Percentiles rank a stretch among this genome's conserved stretches.
These are phyloP conservation scores for Wallacemonas rigidus DNA, from an alignment of 208 protist species.

Conservation along the genomic window DNA sequence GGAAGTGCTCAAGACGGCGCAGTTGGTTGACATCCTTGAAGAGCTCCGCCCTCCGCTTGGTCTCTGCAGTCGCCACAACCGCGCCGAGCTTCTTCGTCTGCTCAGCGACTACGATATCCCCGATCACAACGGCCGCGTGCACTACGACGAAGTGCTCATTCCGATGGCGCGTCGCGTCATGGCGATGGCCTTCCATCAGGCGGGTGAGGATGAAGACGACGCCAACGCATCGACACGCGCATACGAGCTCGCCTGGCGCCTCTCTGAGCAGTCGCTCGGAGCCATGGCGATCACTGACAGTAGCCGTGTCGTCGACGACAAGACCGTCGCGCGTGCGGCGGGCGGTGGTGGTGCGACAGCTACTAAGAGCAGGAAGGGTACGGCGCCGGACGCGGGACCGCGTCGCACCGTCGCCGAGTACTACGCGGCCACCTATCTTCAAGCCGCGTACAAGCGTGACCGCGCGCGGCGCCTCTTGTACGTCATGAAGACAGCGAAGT, in stretches of 20 bases:
- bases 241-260: conserved; percentile 75
- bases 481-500: conserved; percentile 49
- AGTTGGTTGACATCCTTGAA: conserved; percentile 77
- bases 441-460: conserved; percentile 84
- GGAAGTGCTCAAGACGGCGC: conserved; percentile 53
- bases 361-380: too few species aligned
- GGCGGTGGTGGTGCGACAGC: too few species aligned
- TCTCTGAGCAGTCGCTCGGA: conserved; percentile 64
- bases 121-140: conserved; percentile 73
- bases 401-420: conserved; percentile 66
- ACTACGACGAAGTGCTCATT: conserved; percentile 88
- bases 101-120: conserved; percentile 91
- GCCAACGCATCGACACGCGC: conserved; percentile 31
- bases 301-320: too few species aligned
- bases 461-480: conserved; percentile 60
- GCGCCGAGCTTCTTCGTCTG: conserved; percentile 74
- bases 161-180: conserved; percentile 84
- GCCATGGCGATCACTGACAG: conserved; percentile 22
- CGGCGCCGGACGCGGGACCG: not conserved
- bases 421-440: conserved; percentile 82
- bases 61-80: conserved; percentile 63
- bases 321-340: too few species aligned
- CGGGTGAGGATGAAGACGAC: conserved; percentile 29
- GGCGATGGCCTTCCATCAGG: conserved; percentile 75
- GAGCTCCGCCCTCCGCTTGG: conserved; percentile 84